A percentile compares a stretch with the other conserved stretches of the same genome.
Evolutionary conservation across 2,329 filamentous ascomycete genomes (phyloP).

Genomic region (Grosmannia huntii): DNA sequence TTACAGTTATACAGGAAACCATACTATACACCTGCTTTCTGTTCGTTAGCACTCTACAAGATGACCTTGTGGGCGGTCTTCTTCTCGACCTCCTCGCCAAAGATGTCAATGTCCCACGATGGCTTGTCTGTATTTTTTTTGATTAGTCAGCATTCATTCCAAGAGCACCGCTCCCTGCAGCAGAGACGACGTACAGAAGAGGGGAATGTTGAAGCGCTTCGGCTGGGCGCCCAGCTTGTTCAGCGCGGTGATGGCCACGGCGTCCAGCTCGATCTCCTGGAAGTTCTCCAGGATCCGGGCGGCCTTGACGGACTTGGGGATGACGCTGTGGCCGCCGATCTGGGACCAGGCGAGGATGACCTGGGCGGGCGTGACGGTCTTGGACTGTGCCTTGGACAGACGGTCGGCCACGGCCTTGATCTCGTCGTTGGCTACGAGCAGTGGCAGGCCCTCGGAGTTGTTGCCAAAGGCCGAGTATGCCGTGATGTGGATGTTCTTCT

Average conservation of each 20-base stretch:
- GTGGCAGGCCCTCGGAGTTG: constrained; percentile 30
- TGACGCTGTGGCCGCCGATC: constrained; percentile 50
- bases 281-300: constrained; percentile 59
- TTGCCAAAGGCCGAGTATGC: constrained; percentile 47
- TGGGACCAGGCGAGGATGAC: constrained; percentile 19
- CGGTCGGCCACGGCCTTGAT: constrained; percentile 41
- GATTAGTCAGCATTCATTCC: constrained; percentile 15
- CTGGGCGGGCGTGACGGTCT: constrained; percentile 6
- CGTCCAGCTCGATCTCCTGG: constrained; percentile 48
- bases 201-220: constrained; percentile 25
- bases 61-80: constrained; percentile 1
- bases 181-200: not conserved
- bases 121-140: not conserved
- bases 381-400: constrained; percentile 10
- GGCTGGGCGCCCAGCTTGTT: constrained; percentile 45
- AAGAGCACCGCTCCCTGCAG: constrained; percentile 22
- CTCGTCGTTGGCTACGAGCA: constrained; percentile 43
- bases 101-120: constrained; percentile 45
- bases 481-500: constrained; percentile 54
- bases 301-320: constrained; percentile 61
- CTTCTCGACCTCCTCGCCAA: constrained; percentile 27
- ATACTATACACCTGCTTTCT: not conserved
- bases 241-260: constrained; percentile 46
- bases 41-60: not conserved
- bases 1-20: too few relatives aligned